Evolutionary conservation across 345 rosid species (phyloP).

Genomic region (Kandelia obovata): DNA sequence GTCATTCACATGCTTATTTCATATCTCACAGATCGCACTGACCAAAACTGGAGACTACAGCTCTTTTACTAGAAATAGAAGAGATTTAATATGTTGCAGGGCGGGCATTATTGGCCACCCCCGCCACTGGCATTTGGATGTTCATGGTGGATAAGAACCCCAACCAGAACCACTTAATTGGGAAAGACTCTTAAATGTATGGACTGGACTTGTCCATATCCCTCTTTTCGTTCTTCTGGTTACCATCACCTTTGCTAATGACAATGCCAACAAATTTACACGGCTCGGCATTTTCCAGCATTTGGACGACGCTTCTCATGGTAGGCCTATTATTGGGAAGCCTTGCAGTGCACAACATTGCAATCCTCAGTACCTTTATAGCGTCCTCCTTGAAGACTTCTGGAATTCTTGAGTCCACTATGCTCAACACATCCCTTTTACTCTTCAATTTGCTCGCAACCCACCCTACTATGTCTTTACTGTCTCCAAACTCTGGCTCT

Average conservation of each 20-base stretch:
- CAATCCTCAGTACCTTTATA: conserved; percentile 58
- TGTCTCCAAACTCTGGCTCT: conserved; percentile 74
- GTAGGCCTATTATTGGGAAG: conserved; percentile 63
- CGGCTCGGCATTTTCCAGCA: conserved; percentile 78
- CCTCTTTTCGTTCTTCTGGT: conserved; percentile 3
- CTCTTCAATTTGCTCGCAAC: conserved; percentile 52
- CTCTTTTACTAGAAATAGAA: not conserved
- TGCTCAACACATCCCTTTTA: conserved; percentile 46
- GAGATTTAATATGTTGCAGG: conserved; percentile 7
- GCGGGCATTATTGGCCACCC: not conserved
- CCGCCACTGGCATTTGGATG: no score
- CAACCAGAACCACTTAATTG: not conserved
- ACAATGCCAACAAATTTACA: conserved; percentile 53
- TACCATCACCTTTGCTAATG: conserved; percentile 16
- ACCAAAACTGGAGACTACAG: no score
- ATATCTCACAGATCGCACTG: no score
- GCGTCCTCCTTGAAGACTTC: conserved; percentile 56
- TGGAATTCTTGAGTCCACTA: conserved; percentile 65
- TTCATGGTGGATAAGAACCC: not conserved
- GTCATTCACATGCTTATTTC: no score
- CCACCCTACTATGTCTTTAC: conserved; percentile 79
- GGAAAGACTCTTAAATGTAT: not conserved
- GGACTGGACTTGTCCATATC: not conserved
- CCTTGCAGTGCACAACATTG: conserved; percentile 61
- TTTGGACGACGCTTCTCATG: conserved; percentile 81